Conservation (phyloP, 306 rosid genomes). For the Clitoria ternatea region DNA sequence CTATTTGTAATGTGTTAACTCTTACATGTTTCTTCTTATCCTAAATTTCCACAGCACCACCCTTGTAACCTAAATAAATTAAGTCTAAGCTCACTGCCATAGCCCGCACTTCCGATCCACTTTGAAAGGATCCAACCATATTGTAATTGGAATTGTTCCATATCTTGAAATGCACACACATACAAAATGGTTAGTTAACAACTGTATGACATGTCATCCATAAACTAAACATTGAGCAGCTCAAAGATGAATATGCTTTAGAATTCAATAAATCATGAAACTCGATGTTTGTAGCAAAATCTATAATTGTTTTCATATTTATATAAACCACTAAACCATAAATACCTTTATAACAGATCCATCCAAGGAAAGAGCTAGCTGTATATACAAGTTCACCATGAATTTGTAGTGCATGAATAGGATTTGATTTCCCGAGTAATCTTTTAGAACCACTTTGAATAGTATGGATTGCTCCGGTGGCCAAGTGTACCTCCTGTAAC, state of each 20-base stretch:
- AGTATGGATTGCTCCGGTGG: slow-evolving; percentile 50
- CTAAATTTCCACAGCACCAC: slow-evolving; percentile 83
- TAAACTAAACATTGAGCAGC: slow-evolving; percentile 7
- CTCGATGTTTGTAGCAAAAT: neutral
- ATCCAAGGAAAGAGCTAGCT: slow-evolving; percentile 64
- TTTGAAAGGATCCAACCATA: slow-evolving; percentile 60
- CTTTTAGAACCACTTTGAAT: slow-evolving; percentile 70
- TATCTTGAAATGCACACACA: slow-evolving; percentile 51
- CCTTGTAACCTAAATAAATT: slow-evolving; percentile 83
- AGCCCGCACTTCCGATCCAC: slow-evolving; percentile 63
- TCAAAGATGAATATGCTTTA: neutral
- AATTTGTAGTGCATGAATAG: slow-evolving; percentile 65
- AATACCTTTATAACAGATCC: slow-evolving; percentile 80
- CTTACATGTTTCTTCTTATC: slow-evolving; percentile 54
- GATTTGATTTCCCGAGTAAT: slow-evolving; percentile 72
- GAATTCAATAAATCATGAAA: neutral
- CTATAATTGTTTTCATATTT: neutral
- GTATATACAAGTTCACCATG: slow-evolving; percentile 60
- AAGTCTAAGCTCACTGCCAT: slow-evolving; percentile 77
- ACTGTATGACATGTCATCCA: neutral
- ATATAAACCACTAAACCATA: neutral
- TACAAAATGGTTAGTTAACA: slow-evolving; percentile 10
- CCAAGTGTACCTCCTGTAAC: slow-evolving; percentile 77
- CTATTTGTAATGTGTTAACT: slow-evolving; percentile 59
- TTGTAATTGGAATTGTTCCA: slow-evolving; percentile 62